Base-by-base conservation (phyloP, 2,329 filamentous ascomycete species). In the Fusarium annulatum region DNA sequence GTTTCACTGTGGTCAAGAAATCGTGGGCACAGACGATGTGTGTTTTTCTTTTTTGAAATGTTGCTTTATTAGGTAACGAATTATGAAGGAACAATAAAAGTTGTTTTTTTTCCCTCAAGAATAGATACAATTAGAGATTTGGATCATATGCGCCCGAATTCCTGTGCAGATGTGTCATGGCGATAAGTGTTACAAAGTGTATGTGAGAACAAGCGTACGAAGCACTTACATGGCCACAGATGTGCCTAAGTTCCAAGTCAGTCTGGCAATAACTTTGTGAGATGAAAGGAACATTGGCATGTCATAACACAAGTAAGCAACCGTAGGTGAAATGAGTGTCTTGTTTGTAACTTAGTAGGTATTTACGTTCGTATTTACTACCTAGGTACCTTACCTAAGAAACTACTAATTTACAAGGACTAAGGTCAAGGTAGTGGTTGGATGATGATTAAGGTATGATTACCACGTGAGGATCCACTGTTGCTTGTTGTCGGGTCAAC, bases 41-140 rank as follows among this genome's bases (percentile, higher is more conserved):
- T 80, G 34, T 41, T 15, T n/a, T n/a, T 51, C 28, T 46, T 21
- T 68, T 76, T 81, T 78, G 78, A 79, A 76, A 76, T 78, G 78
- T 79, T 80, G 77, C 75, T 79, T 80, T 79, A 77, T 73, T 81
- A 81, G 80, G 79, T 83, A 80, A 83, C 81, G 81, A 83, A 62
- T 82, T 80, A 83, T 78, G 81, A 82, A 79, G 80, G 81, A 69
- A 80, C 78, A 82, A 82, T 80, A 82, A 83, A 83, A 83, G 78
- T 76, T 77, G 73, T 77, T 78, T 74, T 68, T 77, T 75, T 76
- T 77, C 75, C 75, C 76, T 76, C 57, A 64, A 76, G 74, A 64
- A 64, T 72, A 49, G 71, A 78, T 64, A 78, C 66, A 68, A 72
- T 67, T 76, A 75, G 69, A 77, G 62, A 63, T 67, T 70, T 63